Base-by-base conservation (phyloP, 139 green algal genomes). In the Chlamydomonas applanata region DNA sequence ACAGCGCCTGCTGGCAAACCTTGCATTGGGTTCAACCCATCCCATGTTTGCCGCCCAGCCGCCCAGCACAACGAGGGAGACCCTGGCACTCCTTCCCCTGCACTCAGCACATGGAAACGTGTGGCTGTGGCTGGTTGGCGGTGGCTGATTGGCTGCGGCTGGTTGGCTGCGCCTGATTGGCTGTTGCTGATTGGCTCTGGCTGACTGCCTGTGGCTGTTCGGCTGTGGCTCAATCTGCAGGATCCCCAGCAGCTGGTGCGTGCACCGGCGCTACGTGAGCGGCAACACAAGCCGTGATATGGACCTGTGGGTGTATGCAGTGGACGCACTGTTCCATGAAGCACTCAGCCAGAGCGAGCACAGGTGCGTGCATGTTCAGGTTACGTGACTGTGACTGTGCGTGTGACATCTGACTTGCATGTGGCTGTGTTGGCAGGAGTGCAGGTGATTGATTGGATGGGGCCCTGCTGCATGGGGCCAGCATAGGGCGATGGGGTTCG, bases 181-280 rank as follows among this genome's bases (percentile, higher is more conserved):
- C n/a, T n/a, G n/a, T n/a, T n/a, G n/a, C n/a, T n/a, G n/a, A n/a
- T n/a, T n/a, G n/a, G n/a, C n/a, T n/a, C n/a, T n/a, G n/a, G n/a
- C n/a, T n/a, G n/a, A n/a, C n/a, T n/a, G n/a, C n/a, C n/a, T n/a
- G n/a, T n/a, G n/a, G n/a, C n/a, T n/a, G n/a, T n/a, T n/a, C n/a
- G 72, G 2, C 82, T 77, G 1, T 62, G 80, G 13, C 78, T 88
- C 27, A 88, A 84, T 45, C 72, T 88, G 61, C 87, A 91, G 65
- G 83, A 91, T 62, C 7, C 29, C 71, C 16, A 25, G 62, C 29
- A 66, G 44, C 2, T 81, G 74, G 74, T 85, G 79, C 70, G 69
- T 76, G 30, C 69, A 77, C 59, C 79, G 80, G 5, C 69, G 69
- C 32, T 64, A 76, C 69, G 67, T 77, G 33, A 0, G 17, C 4